Conservation (phyloP, 176 grass and related monocot genomes). For the Coix lacrymajobi region DNA sequence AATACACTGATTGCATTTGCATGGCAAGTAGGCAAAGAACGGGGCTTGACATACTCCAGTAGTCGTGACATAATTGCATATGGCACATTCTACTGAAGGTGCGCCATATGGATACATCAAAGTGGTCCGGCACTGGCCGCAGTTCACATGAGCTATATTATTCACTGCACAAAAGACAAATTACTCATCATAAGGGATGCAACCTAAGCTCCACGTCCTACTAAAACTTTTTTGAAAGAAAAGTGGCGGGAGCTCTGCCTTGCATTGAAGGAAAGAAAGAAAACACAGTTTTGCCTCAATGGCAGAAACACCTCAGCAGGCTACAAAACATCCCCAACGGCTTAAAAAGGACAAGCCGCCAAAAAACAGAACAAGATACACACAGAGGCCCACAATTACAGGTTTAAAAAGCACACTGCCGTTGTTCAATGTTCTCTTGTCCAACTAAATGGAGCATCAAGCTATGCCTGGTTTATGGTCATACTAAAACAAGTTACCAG, state of each 20-base stretch:
- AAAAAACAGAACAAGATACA: neutral
- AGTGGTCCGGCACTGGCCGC: conserved; percentile 59
- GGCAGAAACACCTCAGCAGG: neutral
- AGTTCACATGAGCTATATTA: conserved; percentile 70
- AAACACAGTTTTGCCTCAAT: neutral
- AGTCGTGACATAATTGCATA: conserved; percentile 81
- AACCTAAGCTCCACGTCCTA: neutral
- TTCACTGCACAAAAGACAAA: conserved; percentile 51
- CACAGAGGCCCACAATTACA: neutral
- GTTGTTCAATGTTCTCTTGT: neutral
- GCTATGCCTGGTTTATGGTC: neutral
- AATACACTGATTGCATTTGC: neutral
- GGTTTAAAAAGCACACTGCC: neutral
- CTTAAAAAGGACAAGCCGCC: neutral
- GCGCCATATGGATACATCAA: conserved; percentile 93
- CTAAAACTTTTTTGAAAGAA: neutral
- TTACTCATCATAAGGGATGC: neutral
- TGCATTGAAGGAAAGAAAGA: neutral
- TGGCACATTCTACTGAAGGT: conserved; percentile 84
- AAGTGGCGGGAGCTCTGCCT: neutral
- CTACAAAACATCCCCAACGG: neutral
- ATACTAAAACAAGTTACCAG: neutral
- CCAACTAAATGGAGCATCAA: neutral
- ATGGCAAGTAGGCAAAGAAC: conserved; percentile 3
- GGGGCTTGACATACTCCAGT: conserved; percentile 43